Conservation (phyloP, 805 yeast genomes). For the Kodamaea hsintzibuensis region DNA sequence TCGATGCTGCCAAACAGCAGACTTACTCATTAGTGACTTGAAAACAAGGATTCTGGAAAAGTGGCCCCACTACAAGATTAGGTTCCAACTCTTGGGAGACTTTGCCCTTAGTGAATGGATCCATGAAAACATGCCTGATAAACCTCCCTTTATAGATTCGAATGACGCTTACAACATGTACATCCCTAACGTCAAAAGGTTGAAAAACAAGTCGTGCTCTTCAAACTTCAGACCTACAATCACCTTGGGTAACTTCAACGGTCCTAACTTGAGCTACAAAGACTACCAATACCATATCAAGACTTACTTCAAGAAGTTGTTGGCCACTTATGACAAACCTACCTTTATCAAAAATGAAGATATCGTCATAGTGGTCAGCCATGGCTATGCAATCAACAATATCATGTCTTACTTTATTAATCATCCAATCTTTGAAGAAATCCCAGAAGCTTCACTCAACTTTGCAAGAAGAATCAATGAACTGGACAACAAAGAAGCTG, state of each 20-base stretch:
- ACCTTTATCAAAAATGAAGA: slow-evolving; percentile 30
- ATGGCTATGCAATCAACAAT: slow-evolving; percentile 43
- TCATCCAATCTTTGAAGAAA: slow-evolving; percentile 47
- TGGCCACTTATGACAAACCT: slow-evolving; percentile 45
- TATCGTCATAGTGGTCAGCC: slow-evolving; percentile 39
- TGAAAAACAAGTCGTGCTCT: slow-evolving; percentile 33
- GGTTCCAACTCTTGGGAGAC: slow-evolving; percentile 43
- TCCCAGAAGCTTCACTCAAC: slow-evolving; percentile 41
- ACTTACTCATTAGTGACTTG: slow-evolving; percentile 33
- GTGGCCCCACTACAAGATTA: slow-evolving; percentile 31
- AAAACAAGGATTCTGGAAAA: slow-evolving; percentile 20
- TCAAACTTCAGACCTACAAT: slow-evolving; percentile 45
- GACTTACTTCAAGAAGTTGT: slow-evolving; percentile 38
- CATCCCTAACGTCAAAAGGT: slow-evolving; percentile 40
- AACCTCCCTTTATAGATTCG: slow-evolving; percentile 44
- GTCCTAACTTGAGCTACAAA: slow-evolving; percentile 38
- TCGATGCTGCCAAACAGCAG: slow-evolving; percentile 47
- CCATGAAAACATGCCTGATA: slow-evolving; percentile 43
- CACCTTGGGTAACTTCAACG: slow-evolving; percentile 45
- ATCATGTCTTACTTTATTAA: slow-evolving; percentile 40
- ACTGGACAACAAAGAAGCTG: not conserved
- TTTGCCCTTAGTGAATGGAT: slow-evolving; percentile 49
- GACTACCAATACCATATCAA: slow-evolving; percentile 42
- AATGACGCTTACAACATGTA: slow-evolving; percentile 48
- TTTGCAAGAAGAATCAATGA: slow-evolving; percentile 25